Percentiles rank a stretch among this genome's conserved stretches.
phyloP scores from a whole-genome alignment of 1,139 yeast species.

The Diutina neorugosa region DNA sequence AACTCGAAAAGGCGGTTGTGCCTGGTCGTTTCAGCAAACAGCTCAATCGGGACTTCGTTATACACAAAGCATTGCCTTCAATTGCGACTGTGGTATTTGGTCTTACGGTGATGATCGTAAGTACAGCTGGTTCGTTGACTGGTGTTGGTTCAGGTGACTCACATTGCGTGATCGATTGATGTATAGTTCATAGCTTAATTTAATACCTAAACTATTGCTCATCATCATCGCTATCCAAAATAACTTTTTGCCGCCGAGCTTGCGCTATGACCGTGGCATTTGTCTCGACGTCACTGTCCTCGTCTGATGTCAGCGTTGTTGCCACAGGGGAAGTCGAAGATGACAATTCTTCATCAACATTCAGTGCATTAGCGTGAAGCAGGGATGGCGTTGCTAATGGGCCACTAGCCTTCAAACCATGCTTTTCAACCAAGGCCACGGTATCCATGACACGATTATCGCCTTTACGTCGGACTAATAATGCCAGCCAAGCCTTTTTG shows the following conservation, averaged over 20 bases:
- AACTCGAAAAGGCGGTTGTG: constrained; percentile 28
- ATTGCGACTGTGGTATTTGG: constrained; percentile 63
- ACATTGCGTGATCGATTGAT: constrained; percentile 30
- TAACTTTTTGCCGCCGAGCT: background rate
- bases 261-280: background rate
- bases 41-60: constrained; percentile 13
- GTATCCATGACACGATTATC: background rate
- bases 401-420: background rate
- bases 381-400: background rate
- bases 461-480: background rate
- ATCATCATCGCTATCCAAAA: background rate
- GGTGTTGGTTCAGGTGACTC: constrained; percentile 27
- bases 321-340: background rate
- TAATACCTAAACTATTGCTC: background rate
- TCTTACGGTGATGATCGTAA: constrained; percentile 58
- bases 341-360: background rate
- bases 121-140: constrained; percentile 59
- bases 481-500: constrained; percentile 22
- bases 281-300: background rate
- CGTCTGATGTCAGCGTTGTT: background rate
- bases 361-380: background rate
- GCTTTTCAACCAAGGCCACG: background rate
- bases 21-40: constrained; percentile 12
- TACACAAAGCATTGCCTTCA: constrained; percentile 35
- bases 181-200: background rate